Evolutionary conservation across 2,329 filamentous ascomycete genomes (phyloP), one percentile per base, ranked within the genome.

Genomic region (Intubia oerlemansii): DNA sequence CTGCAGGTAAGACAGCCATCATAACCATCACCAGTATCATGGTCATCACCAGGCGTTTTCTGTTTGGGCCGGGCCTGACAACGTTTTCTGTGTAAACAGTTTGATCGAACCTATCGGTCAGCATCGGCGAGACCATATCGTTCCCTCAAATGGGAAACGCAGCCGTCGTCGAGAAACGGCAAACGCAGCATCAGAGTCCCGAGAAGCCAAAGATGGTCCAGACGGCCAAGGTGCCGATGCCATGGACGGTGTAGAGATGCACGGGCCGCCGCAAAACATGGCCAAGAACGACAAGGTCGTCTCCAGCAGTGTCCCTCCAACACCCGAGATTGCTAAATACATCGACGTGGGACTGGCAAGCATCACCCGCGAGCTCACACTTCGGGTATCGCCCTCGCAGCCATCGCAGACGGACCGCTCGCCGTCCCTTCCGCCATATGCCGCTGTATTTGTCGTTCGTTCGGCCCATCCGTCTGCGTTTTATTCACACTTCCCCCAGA

Each of bases 341-440:
- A 44, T 81, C 22, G 63, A 77, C 27, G 50, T 77, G 27, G 76
- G 77, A 3, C 51, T 80, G 25, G 64, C 69, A 38, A 57, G 52
- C 32, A 67, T 79, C 32, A 71, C 66, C 5, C 59, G 66, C 12
- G 54, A 53, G 27, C 54, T 82, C 3, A 59, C 71, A 34, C 6
- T 14, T 10, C 17, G 11, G 13, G 5, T 17, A 10, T 9, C 11
- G 21, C 4, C 16, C 19, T 3, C 11, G 9, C 14, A n/a, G n/a
- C n/a, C n/a, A n/a, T n/a, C n/a, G n/a, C n/a, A n/a, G n/a, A n/a
- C n/a, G n/a, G n/a, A n/a, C n/a, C n/a, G n/a, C n/a, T n/a, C n/a
- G n/a, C n/a, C n/a, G n/a, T n/a, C n/a, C n/a, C n/a, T n/a, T n/a
- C 7, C 27, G 2, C 31, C 33, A 5, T 68, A 67, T 36, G 50